Evolutionary conservation across 2,329 filamentous ascomycete genomes (phyloP), one percentile per base, ranked within the genome.

Genomic region (Epichloe sylvatica): DNA sequence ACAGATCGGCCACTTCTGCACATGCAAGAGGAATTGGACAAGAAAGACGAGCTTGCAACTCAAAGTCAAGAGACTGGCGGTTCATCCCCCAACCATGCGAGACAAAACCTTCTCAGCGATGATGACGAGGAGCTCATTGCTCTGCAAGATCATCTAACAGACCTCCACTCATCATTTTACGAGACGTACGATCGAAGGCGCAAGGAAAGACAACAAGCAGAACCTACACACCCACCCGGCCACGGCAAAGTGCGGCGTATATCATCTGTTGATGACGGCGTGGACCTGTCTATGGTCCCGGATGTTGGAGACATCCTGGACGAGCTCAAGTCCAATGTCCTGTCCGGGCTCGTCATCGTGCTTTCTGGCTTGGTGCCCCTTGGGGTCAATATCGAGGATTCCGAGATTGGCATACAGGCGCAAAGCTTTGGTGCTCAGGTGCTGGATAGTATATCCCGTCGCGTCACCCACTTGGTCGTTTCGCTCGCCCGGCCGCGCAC

Each of bases 321-420:
- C 38, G 69, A 75, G 44, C 80, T 97, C 62, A 97, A 97, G 70
- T 70, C 74, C 1, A 75, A 76, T 49, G 84, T 94, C 2, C 78
- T 98, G 0, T 77, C 75, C 21, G 85, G 82, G 13, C 80, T 86
- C 11, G 79, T 82, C 5, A 78, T 98, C 51, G 90, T 95, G 5
- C 83, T 97, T 55, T 95, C 91, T 0, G 92, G 92, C 0, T 82
- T 98, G 3, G 81, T 97, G 3, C 90, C 90, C 0, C 70, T 95
- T 1, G 86, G 86, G 5, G 78, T 84, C 37, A 83, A 91, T 58
- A 80, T 91, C 35, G 78, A 85, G 51, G 80, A 77, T 53, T 89
- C 89, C 2, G 92, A 98, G 63, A 86, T 94, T 51, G 89, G 86
- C 4, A 72, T 91, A 40, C 94, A 94, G 74, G 84, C 89, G 3